Conservation (phyloP, 257 asterid species). For the Solanum dulcamara region DNA sequence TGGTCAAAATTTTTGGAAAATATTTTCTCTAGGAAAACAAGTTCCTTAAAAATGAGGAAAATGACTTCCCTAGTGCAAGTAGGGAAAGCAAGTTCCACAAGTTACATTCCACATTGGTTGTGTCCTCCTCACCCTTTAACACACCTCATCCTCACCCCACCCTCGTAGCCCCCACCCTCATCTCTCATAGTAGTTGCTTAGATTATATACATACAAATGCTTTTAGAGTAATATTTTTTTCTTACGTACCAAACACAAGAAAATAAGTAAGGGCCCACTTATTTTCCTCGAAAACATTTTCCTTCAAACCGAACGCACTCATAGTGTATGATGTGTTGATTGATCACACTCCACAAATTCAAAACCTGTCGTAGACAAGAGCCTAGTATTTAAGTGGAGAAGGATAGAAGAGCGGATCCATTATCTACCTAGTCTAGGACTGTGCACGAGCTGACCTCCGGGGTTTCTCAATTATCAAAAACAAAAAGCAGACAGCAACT, state of each 20-base stretch:
- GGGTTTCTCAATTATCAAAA: neutral
- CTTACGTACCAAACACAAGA: neutral
- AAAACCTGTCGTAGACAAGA: neutral
- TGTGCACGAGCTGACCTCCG: neutral
- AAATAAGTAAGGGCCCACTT: neutral
- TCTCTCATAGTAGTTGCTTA: neutral
- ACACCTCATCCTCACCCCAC: neutral
- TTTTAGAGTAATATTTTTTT: neutral
- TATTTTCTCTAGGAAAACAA: neutral
- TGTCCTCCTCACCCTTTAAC: neutral
- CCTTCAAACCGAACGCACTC: neutral
- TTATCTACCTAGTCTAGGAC: neutral
- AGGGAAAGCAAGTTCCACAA: too few species aligned
- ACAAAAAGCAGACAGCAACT: neutral
- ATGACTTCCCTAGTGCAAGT: too few species aligned
- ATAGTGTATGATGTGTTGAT: neutral
- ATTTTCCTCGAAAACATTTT: neutral
- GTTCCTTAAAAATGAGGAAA: too few species aligned
- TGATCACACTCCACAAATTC: neutral
- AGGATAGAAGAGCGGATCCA: neutral
- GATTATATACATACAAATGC: neutral
- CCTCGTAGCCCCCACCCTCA: neutral
- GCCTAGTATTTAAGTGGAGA: neutral
- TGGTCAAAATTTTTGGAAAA: too few species aligned
- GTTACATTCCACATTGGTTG: too few species aligned